Conservation (phyloP, 2,329 filamentous ascomycete species). For the Fusarium stilboides region DNA sequence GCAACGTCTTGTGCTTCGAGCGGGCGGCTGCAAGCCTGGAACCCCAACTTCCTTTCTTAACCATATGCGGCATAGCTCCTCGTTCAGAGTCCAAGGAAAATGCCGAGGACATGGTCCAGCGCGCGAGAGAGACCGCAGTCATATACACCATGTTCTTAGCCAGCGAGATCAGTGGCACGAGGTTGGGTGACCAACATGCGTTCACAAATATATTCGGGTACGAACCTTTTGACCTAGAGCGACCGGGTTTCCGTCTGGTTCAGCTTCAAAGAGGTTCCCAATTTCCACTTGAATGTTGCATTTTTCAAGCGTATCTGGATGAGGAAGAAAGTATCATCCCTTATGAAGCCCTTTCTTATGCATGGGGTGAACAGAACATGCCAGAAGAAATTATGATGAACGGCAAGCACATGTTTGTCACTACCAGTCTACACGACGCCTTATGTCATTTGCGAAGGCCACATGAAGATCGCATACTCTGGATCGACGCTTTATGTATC, state of each 20-base stretch:
- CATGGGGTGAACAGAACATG: background rate
- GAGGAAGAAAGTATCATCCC: background rate
- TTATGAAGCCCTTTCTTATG: constrained; percentile 23
- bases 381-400: background rate
- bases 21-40: background rate
- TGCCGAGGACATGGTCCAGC: rapidly evolving
- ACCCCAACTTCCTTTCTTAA: background rate
- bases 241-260: background rate
- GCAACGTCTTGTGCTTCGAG: constrained; percentile 5
- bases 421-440: background rate
- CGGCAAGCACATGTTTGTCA: rapidly evolving
- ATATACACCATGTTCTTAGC: background rate
- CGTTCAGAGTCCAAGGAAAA: rapidly evolving
- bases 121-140: background rate
- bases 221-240: background rate
- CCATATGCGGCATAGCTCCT: background rate
- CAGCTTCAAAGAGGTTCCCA: background rate
- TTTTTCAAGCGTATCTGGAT: constrained; percentile 3
- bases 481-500: constrained; percentile 29
- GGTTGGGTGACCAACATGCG: rapidly evolving
- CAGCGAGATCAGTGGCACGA: rapidly evolving
- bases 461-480: background rate
- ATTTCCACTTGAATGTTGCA: background rate
- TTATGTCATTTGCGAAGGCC: background rate
- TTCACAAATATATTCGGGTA: background rate